phyloP scores from a whole-genome alignment of 2,329 filamentous ascomycete species.

The Monosporascus sp. region DNA sequence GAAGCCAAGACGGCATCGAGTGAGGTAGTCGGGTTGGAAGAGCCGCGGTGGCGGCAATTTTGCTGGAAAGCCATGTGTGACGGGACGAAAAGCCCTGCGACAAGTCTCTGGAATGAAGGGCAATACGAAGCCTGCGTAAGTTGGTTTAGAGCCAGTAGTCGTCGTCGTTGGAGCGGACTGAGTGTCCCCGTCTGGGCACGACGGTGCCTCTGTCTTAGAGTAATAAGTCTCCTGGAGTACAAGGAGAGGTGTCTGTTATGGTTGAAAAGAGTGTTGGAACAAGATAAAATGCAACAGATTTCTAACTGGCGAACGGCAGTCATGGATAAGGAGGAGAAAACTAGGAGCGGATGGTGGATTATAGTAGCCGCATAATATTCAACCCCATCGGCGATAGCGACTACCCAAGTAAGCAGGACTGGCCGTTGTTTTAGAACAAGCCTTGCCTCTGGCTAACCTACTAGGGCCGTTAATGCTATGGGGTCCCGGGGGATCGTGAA shows the following conservation, averaged over 20 bases:
- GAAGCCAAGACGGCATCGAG: conserved; percentile 21
- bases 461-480: background rate
- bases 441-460: background rate
- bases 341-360: background rate
- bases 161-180: conserved; percentile 19
- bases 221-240: conserved; percentile 21
- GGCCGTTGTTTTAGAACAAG: background rate
- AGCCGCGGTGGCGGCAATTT: conserved; percentile 17
- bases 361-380: background rate
- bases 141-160: conserved; percentile 9
- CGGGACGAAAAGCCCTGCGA: conserved; percentile 11
- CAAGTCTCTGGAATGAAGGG: conserved; percentile 12
- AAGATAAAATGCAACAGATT: conserved; percentile 25
- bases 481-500: background rate
- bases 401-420: background rate
- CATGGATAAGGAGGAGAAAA: conserved; percentile 23
- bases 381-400: background rate
- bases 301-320: conserved; percentile 24
- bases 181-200: conserved; percentile 20
- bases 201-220: conserved; percentile 21
- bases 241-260: conserved; percentile 18
- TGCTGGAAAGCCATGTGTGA: conserved; percentile 24
- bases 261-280: conserved; percentile 25
- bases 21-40: conserved; percentile 17
- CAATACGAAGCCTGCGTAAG: conserved; percentile 11